Evolutionary conservation across 345 rosid species (phyloP).

Genomic region (Syzygium grande): DNA sequence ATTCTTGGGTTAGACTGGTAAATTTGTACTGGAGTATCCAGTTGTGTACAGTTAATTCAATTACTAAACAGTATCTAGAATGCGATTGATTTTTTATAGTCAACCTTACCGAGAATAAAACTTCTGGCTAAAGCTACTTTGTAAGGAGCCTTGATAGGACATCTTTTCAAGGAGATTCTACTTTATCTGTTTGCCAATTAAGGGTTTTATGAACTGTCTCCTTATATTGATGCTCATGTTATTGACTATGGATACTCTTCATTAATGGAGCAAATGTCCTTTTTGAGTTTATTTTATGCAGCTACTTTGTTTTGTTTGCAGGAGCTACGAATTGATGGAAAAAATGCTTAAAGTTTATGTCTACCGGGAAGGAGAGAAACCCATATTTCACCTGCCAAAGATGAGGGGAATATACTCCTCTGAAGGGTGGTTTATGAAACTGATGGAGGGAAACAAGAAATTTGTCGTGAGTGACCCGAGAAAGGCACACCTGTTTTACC

Average conservation of each 20-base stretch:
- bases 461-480: conserved; percentile 65
- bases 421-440: conserved; percentile 95
- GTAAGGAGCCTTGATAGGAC: neutral
- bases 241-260: neutral
- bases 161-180: neutral
- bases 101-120: neutral
- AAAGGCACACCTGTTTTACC: conserved; percentile 83
- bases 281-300: neutral
- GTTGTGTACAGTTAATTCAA: neutral
- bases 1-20: neutral
- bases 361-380: conserved; percentile 79
- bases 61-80: neutral
- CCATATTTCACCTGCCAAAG: conserved; percentile 62
- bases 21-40: neutral
- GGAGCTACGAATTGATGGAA: conserved; percentile 88
- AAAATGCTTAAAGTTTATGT: conserved; percentile 59
- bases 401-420: conserved; percentile 84
- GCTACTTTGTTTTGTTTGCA: conserved; percentile 13
- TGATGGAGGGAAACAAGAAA: conserved; percentile 66
- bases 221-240: neutral
- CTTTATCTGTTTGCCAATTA: neutral
- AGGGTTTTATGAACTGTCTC: neutral
- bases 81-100: neutral
- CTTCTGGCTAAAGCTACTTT: neutral
- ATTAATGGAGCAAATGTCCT: neutral